phyloP scores from a whole-genome alignment of 169 alveolate species.

The Cryptosporidium tyzzeri region DNA sequence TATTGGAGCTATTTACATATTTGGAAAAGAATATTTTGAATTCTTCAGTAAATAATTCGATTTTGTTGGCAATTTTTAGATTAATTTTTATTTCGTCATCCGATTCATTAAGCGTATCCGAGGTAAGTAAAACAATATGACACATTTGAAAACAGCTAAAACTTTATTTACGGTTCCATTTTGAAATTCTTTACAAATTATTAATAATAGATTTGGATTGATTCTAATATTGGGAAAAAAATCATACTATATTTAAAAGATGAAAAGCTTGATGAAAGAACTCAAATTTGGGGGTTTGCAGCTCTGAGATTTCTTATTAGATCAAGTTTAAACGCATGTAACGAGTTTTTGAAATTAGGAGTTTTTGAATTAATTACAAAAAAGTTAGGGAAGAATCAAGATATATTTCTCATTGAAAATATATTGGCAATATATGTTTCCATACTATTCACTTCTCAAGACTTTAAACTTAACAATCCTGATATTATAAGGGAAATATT shows the following conservation, averaged over 20 bases:
- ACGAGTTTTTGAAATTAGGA: conserved; percentile 55
- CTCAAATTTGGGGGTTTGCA: conserved; percentile 75
- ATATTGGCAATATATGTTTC: conserved; percentile 47
- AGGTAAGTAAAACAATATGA: conserved; percentile 30
- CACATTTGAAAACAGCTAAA: not conserved
- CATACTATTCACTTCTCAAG: conserved; percentile 36
- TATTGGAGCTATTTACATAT: conserved; percentile 22
- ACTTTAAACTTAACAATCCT: conserved; percentile 50
- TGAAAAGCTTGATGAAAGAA: conserved; percentile 48
- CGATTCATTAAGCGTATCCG: conserved; percentile 34
- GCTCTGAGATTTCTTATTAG: conserved; percentile 66
- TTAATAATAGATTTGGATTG: conserved; percentile 43
- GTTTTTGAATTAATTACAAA: conserved; percentile 29
- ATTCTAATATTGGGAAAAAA: conserved; percentile 45
- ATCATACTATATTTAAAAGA: conserved; percentile 5
- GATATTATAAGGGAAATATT: conserved; percentile 26
- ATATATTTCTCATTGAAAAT: conserved; percentile 48
- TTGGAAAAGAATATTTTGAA: conserved; percentile 6
- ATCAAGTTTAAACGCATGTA: conserved; percentile 43
- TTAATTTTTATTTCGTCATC: conserved; percentile 67
- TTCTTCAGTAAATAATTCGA: conserved; percentile 14
- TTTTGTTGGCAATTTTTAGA: conserved; percentile 44
- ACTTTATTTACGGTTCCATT: not conserved
- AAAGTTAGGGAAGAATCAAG: conserved; percentile 43
- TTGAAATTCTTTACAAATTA: not conserved